A percentile compares a stretch with the other conserved stretches of the same genome.
Evolutionary conservation across 306 rosid species (phyloP).

Genomic region (Trifolium repens): DNA sequence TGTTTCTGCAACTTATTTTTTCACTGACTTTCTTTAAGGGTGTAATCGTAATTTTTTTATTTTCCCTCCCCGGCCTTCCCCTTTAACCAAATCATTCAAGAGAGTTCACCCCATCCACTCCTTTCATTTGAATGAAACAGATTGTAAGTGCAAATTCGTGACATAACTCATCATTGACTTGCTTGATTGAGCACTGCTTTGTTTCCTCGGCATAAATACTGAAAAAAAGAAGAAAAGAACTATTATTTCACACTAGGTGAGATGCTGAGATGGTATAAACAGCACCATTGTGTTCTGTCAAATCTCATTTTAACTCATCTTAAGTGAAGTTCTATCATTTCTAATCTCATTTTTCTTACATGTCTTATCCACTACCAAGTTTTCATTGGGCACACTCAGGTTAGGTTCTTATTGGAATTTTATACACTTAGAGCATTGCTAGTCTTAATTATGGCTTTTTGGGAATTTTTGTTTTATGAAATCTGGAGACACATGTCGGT

Average conservation of each 20-base stretch:
- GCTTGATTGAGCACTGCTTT: constrained; percentile 9
- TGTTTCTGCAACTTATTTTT: neutral
- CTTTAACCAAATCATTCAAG: too few species aligned
- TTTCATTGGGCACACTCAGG: neutral
- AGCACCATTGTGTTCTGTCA: neutral
- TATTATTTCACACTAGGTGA: too few species aligned
- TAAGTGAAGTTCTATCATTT: neutral
- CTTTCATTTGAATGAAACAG: too few species aligned
- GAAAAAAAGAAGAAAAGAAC: too few species aligned
- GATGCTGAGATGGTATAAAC: constrained; percentile 9
- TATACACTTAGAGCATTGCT: neutral
- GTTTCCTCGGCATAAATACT: constrained; percentile 5
- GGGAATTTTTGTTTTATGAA: constrained; percentile 11
- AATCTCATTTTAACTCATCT: neutral
- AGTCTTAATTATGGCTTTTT: neutral
- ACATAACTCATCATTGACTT: neutral
- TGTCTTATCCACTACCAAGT: neutral
- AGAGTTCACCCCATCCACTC: too few species aligned
- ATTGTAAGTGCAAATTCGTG: neutral
- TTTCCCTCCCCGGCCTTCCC: neutral
- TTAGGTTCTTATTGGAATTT: neutral
- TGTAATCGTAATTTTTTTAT: too few species aligned
- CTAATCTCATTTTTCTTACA: constrained; percentile 1
- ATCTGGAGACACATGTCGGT: too few species aligned
- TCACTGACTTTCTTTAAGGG: neutral